Evolutionary conservation across 106 monocot genomes (phyloP).

Genomic region (Ottelia alismoides): DNA sequence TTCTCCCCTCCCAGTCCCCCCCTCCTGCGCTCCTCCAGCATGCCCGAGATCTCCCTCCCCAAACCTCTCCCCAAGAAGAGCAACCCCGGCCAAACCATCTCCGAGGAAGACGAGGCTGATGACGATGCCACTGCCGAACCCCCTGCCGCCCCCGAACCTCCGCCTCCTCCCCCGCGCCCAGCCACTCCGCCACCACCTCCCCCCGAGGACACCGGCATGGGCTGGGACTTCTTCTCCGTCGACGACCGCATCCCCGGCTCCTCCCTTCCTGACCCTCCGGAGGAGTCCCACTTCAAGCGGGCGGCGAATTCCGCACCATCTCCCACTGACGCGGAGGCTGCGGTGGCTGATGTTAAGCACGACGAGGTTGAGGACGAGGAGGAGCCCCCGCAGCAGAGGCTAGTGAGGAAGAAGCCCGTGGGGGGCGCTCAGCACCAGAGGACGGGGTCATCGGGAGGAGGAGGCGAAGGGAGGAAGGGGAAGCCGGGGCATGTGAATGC

Average conservation of each 20-base stretch:
- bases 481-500: conserved; percentile 14
- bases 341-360: neutral
- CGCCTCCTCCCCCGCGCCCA: too few relatives aligned
- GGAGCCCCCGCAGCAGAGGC: conserved; percentile 16
- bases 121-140: conserved; percentile 12
- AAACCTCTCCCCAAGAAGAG: too few relatives aligned
- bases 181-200: too few relatives aligned
- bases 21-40: conserved; percentile 51
- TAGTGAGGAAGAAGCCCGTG: conserved; percentile 10
- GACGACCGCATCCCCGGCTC: conserved; percentile 28
- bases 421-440: conserved; percentile 16
- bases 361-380: too few relatives aligned
- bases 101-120: conserved; percentile 32
- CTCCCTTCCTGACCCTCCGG: conserved; percentile 22
- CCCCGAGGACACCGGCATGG: neutral
- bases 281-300: too few relatives aligned
- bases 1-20: conserved; percentile 35
- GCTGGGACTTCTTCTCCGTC: conserved; percentile 46
- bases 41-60: too few relatives aligned
- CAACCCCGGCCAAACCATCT: conserved; percentile 29
- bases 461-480: conserved; percentile 13
- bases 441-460: conserved; percentile 2
- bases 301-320: neutral
- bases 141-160: too few relatives aligned
- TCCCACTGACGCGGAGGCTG: neutral